These are phyloP conservation scores for Kondoa subrosea DNA, from an alignment of 768 basidiomycete genomes.

Conservation along the genomic window DNA sequence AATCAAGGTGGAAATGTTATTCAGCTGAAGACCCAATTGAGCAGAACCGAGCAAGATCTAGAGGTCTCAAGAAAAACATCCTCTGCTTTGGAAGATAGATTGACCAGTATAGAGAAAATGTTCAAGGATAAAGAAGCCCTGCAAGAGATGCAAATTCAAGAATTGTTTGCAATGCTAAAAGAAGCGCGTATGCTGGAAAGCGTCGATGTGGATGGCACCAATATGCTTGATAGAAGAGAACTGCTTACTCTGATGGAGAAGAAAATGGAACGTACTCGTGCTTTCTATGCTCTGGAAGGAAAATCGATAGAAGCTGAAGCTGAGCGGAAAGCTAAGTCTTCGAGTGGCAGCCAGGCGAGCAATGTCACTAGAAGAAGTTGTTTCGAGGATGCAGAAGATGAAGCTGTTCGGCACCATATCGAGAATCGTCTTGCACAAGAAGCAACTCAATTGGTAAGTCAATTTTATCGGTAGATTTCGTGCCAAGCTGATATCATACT, in stretches of 20 bases:
- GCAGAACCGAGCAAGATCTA: constrained; percentile 59
- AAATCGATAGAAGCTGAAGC: constrained; percentile 12
- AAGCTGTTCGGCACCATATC: constrained; percentile 58
- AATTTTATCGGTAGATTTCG: neutral
- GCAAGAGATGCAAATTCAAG: constrained; percentile 79
- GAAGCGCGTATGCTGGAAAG: constrained; percentile 57
- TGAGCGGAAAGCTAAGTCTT: constrained; percentile 25
- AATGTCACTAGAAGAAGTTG: constrained; percentile 29
- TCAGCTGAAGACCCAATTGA: constrained; percentile 53
- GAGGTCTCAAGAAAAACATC: constrained; percentile 58
- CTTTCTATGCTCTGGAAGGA: constrained; percentile 72
- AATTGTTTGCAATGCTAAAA: constrained; percentile 82
- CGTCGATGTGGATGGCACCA: constrained; percentile 47
- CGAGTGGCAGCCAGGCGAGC: constrained; percentile 20
- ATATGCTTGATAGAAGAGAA: constrained; percentile 57
- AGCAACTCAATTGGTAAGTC: constrained; percentile 30
- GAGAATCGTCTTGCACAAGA: constrained; percentile 66
- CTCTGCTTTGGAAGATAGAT: constrained; percentile 45
- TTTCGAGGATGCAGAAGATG: constrained; percentile 34
- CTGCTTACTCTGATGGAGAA: constrained; percentile 65
- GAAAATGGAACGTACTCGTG: constrained; percentile 64
- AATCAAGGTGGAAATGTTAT: constrained; percentile 73
- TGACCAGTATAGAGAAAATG: constrained; percentile 55
- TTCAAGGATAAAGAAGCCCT: constrained; percentile 77
- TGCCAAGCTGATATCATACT: neutral